phyloP scores from a whole-genome alignment of 2,329 filamentous ascomycete species.

The Daldinia eschscholtzii region DNA sequence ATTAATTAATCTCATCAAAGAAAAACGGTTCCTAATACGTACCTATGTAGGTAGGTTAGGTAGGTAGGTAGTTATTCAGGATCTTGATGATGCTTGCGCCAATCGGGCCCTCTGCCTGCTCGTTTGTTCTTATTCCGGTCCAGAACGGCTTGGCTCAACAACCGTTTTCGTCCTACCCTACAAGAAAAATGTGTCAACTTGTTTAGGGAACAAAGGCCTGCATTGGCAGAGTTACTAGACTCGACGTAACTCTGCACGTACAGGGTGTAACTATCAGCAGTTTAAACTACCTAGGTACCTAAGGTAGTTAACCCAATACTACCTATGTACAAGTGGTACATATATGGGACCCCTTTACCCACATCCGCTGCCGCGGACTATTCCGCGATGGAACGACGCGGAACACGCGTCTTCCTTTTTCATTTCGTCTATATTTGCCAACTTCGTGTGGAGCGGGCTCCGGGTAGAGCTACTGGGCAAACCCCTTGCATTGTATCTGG shows the following conservation, averaged over 20 bases:
- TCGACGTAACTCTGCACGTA: background rate
- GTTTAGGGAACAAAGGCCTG: background rate
- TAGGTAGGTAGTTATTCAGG: background rate
- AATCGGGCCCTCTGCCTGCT: constrained; percentile 9
- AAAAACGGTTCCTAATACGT: constrained; percentile 8
- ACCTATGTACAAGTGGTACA: background rate
- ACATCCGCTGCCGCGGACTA: background rate
- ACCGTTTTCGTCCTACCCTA: constrained; percentile 5
- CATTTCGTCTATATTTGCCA: background rate
- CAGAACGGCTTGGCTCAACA: background rate
- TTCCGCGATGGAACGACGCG: constrained; percentile 14
- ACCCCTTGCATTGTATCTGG: constrained; percentile 24
- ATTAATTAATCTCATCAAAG: background rate
- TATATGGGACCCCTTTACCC: constrained; percentile 6
- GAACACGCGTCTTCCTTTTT: constrained; percentile 12
- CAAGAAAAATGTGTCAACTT: background rate
- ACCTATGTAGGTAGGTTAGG: background rate
- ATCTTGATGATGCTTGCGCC: background rate
- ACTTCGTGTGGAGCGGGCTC: constrained; percentile 21
- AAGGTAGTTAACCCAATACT: background rate
- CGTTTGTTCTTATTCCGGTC: background rate
- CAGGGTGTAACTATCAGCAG: constrained; percentile 8
- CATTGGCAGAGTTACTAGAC: constrained; percentile 6
- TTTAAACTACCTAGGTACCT: too few species aligned
- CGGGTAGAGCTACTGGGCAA: constrained; percentile 20